Evolutionary conservation across 2,329 filamentous ascomycete genomes (phyloP).

Genomic region (Fusarium scirpi): DNA sequence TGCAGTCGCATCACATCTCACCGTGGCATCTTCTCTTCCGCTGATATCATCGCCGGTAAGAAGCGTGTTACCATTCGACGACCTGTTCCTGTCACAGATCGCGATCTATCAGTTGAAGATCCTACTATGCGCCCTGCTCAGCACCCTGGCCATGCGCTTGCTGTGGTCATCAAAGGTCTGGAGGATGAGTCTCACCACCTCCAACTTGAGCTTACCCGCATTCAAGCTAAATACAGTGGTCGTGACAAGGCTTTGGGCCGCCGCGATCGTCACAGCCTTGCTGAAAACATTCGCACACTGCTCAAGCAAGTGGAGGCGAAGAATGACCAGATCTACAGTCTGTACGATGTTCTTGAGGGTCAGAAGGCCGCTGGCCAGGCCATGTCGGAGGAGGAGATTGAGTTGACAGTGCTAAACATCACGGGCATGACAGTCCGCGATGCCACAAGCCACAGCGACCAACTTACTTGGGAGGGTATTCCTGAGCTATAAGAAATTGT

Average conservation of each 20-base stretch:
- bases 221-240: conserved; percentile 72
- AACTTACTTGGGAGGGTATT: conserved; percentile 58
- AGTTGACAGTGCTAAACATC: conserved; percentile 71
- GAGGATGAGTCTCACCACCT: conserved; percentile 84
- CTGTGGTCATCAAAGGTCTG: conserved; percentile 84
- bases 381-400: conserved; percentile 72
- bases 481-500: conserved; percentile 43
- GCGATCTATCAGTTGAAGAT: conserved; percentile 62
- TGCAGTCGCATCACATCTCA: conserved; percentile 66
- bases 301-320: conserved; percentile 76
- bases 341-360: conserved; percentile 87
- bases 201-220: conserved; percentile 73
- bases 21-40: conserved; percentile 53
- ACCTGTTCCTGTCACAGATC: conserved; percentile 75
- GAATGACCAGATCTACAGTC: conserved; percentile 81
- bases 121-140: conserved; percentile 74
- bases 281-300: conserved; percentile 70
- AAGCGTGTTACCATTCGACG: conserved; percentile 72
- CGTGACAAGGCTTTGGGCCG: conserved; percentile 76
- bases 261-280: conserved; percentile 71
- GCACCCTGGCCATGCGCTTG: conserved; percentile 77
- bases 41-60: conserved; percentile 58
- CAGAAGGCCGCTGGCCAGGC: conserved; percentile 75
- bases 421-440: conserved; percentile 60
- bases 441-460: conserved; percentile 53